These are phyloP conservation scores for Agrocybe chaxingu DNA, from an alignment of 768 basidiomycete genomes.

Conservation along the genomic window DNA sequence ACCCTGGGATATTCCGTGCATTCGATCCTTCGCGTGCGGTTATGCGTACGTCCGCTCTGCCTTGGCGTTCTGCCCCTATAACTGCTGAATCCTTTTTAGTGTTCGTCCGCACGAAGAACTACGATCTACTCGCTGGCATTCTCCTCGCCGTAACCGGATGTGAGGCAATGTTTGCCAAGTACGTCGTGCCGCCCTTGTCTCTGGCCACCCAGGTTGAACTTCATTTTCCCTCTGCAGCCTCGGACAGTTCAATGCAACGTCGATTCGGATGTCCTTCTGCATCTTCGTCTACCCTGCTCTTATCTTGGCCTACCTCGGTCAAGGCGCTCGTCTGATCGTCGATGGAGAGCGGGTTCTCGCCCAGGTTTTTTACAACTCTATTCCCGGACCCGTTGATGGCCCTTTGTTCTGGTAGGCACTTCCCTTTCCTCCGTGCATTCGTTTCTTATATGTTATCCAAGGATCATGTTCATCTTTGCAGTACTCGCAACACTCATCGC, in stretches of 20 bases:
- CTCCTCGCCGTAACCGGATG: conserved; percentile 68
- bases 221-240: conserved; percentile 33
- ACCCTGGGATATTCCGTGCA: conserved; percentile 61
- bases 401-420: conserved; percentile 54
- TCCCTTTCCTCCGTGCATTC: background rate
- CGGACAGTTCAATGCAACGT: conserved; percentile 62
- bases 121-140: conserved; percentile 59
- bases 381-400: conserved; percentile 54
- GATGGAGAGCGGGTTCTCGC: conserved; percentile 45
- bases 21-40: conserved; percentile 67
- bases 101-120: conserved; percentile 63
- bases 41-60: conserved; percentile 39
- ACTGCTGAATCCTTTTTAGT: conserved; percentile 27
- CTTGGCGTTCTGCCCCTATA: background rate
- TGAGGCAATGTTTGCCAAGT: conserved; percentile 71
- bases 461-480: conserved; percentile 62
- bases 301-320: conserved; percentile 66
- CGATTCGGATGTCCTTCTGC: conserved; percentile 57
- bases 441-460: conserved; percentile 14
- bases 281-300: conserved; percentile 57
- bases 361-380: conserved; percentile 63
- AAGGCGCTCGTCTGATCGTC: conserved; percentile 59
- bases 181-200: conserved; percentile 11
- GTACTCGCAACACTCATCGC: conserved; percentile 63
- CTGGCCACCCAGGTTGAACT: background rate